Base-by-base conservation (phyloP, 768 basidiomycete species). In the Mycena maculata region DNA sequence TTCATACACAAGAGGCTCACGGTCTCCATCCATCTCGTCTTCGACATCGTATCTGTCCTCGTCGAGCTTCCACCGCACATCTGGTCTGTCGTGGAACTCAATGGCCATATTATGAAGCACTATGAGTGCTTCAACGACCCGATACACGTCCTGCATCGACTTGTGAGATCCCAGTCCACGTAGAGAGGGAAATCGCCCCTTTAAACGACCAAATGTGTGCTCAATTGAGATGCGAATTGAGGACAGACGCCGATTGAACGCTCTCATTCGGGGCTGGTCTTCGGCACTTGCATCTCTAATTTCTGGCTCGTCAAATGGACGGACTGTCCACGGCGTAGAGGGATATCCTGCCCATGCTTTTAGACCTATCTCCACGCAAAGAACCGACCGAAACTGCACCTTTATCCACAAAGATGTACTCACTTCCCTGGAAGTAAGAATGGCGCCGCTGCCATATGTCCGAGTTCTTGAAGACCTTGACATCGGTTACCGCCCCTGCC, bases 141-240 rank as follows among this genome's bases (percentile, higher is more conserved):
- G 53, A 31, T 74, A 73, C 6, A 70, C 48, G 4, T 73, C 68
- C 33, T 71, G 61, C 8, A 75, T 62, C 61, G 75, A 42, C 5
- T 33, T 52, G 44, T 73, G 65, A 2, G 36, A 30, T 55, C 67
- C 68, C 41, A 75, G 48, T 15, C 39, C 30, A 16, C 63, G 65
- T 1, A 76, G 59, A 4, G 66, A 58, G 0, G 60, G 74, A 63
- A 78, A 77, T 9, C 71, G 67, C 9, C 74, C 77, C 52, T 79
- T 78, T n/a, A 76, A 54, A 4, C 56, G 25, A 4, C 77, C 76
- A 72, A 79, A 79, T 15, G 72, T 50, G 69, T 79, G 78, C 60
- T 78, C 74, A 15, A 75, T 63, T n/a, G 6, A 7, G 22, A 75
- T 75, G 4, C 71, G 66, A 12, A 71, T 41, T 0, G 28, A 54